Evolutionary conservation across 345 rosid genomes (phyloP), one percentile per base, ranked within the genome.

Genomic region (Dipteronia dyeriana): DNA sequence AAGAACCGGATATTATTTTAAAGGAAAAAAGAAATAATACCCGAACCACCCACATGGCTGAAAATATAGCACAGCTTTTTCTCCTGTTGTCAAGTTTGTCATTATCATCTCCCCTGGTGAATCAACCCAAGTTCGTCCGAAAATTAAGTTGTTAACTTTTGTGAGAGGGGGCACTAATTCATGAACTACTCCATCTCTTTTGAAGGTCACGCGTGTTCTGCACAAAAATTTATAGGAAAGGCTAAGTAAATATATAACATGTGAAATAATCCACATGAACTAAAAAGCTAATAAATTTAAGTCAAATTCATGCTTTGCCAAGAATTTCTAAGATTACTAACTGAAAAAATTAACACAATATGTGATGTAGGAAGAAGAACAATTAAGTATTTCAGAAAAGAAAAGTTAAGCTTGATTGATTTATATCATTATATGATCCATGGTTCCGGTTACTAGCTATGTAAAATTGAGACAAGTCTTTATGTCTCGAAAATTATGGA

Each of bases 31-130:
- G 25, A 34, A 75, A 66, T 45, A 82, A 82, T 85, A 91, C 97
- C 97, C 97, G 23, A 90, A 87, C 94, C 97, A 92, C 26, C 94
- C 92, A 34, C 97, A 92, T 34, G 93, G 97, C 83, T 92, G 94
- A 79, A 92, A 92, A 83, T 90, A 90, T 59, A 92, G 85, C 45
- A 92, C 91, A 31, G 76, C 92, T 87, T 92, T 92, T 76, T 92
- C 94, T 53, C 94, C 93, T 0, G 94, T 92, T 70, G 88, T 87
- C 84, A 87, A 59, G 87, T 92, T 92, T 68, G 94, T 88, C 85
- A 92, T 82, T 79, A 92, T 64, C 94, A 92, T 90, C 85, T 92
- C 97, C 75, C 97, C 97, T 11, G 87, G 86, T 0, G 94, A 84
- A 71, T 92, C 97, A 23, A 89, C 84, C 97, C 97, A 90, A 70